A percentile compares a stretch with the other conserved stretches of the same genome.
Conservation (phyloP, 2,329 filamentous ascomycete species). For the Penicillium griseofulvum region DNA sequence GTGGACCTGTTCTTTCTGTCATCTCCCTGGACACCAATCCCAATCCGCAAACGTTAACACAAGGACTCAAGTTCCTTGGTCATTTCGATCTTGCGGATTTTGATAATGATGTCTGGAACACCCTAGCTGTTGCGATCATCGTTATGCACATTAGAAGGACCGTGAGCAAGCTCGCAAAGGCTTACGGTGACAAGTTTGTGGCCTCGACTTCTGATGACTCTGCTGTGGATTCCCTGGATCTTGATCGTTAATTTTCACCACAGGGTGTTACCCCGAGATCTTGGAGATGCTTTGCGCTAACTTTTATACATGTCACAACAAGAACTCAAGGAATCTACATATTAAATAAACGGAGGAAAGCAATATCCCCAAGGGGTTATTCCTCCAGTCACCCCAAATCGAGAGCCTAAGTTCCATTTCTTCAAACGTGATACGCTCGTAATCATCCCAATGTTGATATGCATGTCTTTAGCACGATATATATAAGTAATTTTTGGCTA, state of each 20-base stretch:
- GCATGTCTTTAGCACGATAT: neutral
- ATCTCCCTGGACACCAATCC: constrained; percentile 51
- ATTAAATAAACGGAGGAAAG: neutral
- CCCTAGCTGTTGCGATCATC: constrained; percentile 56
- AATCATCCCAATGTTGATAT: neutral
- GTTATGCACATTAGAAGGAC: constrained; percentile 54
- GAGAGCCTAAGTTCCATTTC: neutral
- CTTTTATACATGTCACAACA: neutral
- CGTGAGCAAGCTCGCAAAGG: constrained; percentile 46
- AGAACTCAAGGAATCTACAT: neutral
- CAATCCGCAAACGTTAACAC: constrained; percentile 3
- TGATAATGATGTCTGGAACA: constrained; percentile 61
- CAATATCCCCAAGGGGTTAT: too few relatives aligned
- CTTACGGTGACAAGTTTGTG: constrained; percentile 18
- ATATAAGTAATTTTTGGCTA: neutral
- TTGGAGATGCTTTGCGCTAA: neutral
- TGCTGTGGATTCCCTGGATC: neutral
- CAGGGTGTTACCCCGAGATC: too few relatives aligned
- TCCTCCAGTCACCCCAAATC: neutral
- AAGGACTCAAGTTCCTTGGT: constrained; percentile 34
- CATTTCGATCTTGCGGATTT: constrained; percentile 54
- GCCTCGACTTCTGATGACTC: neutral
- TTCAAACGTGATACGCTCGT: neutral
- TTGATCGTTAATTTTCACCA: neutral
- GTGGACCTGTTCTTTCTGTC: constrained; percentile 52